A percentile compares a stretch with the other conserved stretches of the same genome.
Conservation (phyloP, 768 basidiomycete species). For the Pholiota conissans region DNA sequence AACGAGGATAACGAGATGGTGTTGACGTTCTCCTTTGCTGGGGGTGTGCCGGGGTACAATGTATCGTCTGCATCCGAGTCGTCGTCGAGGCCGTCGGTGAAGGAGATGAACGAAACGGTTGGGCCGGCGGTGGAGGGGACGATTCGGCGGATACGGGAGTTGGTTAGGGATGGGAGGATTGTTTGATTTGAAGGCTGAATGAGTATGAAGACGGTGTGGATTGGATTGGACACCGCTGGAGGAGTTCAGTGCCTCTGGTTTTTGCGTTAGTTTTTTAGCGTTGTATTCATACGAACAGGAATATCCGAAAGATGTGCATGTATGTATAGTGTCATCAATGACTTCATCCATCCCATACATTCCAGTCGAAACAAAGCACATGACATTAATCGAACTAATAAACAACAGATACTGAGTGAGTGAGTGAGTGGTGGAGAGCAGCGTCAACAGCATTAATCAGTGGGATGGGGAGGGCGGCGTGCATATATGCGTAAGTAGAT, state of each 20-base stretch:
- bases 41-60: conserved; percentile 22
- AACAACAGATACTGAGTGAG: neutral
- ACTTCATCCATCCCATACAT: too few species aligned
- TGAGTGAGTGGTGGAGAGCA: neutral
- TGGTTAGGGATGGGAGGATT: conserved; percentile 15
- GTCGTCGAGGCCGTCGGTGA: neutral
- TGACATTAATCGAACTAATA: neutral
- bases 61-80: neutral
- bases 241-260: too few species aligned
- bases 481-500: too few species aligned
- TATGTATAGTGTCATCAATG: too few species aligned
- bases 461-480: too few species aligned
- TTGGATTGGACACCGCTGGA: too few species aligned
- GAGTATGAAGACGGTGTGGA: too few species aligned
- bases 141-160: conserved; percentile 23
- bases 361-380: too few species aligned
- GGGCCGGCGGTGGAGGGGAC: conserved; percentile 23
- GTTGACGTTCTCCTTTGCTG: conserved; percentile 27
- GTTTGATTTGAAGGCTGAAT: too few species aligned
- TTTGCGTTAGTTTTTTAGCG: too few species aligned
- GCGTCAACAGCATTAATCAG: neutral
- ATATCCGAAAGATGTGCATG: too few species aligned
- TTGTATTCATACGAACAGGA: too few species aligned
- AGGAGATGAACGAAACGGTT: conserved; percentile 21
- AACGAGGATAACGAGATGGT: conserved; percentile 21